Base-by-base conservation (phyloP, 2,329 filamentous ascomycete species). In the Pseudogymnoascus sp. region DNA sequence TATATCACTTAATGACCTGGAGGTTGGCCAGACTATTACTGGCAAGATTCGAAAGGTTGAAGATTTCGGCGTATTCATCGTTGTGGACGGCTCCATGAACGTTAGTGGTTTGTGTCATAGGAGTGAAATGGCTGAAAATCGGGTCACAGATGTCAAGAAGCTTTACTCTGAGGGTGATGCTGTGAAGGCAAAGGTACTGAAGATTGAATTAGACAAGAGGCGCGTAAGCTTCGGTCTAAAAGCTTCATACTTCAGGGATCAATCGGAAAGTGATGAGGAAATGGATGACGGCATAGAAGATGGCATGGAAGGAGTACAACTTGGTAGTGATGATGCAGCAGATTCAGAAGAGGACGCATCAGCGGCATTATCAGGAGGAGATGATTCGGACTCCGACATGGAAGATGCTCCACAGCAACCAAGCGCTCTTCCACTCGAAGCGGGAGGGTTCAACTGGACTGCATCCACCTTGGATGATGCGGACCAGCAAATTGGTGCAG, bases 1-100 rank as follows among this genome's bases (percentile, higher is more conserved):
- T 1, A 74, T 88, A n/a, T 87, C 83, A 0, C 88, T 93, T 65
- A 80, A 82, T n/a, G 90, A 96, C 68, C 79, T 97, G 62, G 85
- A 88, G 71, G 78, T 83, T 65, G 92, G 92, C 5, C 90, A 96
- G 74, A 78, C 92, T 33, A 83, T 99, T 35, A 96, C 90, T 11
- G 94, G 92, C 58, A 96, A 91, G 72, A 85, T 99, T 62, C 88
- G 92, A 69, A 96, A 95, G 75, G 92, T 97, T 2, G 91, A 96
- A 71, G 90, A 96, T 33, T 99, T 92, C 73, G 94, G 94, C 67
- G 93, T 93, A 4, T 99, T 99, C 74, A 89, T 99, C 68, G 84
- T 95, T 45, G 80, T 99, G 19, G 91, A 97, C 73, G 86, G 89
- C 64, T 95, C 92, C 4, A 82, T 84, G 62, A 96, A 96, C 68